Base-by-base conservation (phyloP, 345 rosid species). In the Gossypium arboreum region DNA sequence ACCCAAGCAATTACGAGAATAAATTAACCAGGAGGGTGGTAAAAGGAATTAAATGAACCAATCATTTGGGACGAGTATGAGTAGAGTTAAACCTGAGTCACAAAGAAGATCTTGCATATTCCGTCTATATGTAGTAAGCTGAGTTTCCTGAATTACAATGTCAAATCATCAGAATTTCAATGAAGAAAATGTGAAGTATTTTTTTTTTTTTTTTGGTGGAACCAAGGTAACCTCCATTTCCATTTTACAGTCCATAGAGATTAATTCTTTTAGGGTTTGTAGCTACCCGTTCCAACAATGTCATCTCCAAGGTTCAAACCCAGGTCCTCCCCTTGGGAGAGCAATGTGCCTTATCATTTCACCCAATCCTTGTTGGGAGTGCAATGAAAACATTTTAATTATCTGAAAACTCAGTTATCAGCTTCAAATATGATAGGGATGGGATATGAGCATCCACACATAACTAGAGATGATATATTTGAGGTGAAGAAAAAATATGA, bases 21-120 rank as follows among this genome's bases (percentile, higher is more conserved):
- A 60, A 72, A 80, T 54, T 17, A 73, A 66, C 52, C 3, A 50
- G 66, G 61, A 74, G 18, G 39, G 45, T 59, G 68, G 75, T 73
- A 27, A 62, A 17, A 51, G 12, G 15, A 69, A 76, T 64, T 78
- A 75, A 59, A 55, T 71, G 50, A 63, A 77, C 17, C 75, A 56
- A 27, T 54, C 34, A 61, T 61, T 77, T 68, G 43, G 73, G 62
- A 50, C 57, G 34, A 45, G 24, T 34, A 51, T 50, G 76, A 77
- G 24, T 54, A 77, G 76, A 64, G 74, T 75, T 63, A 78, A 77
- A 96, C 99, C 97, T 75, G 98, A 93, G 81, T 96, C 99, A 77
- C 99, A 96, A 67, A 96, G 98, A 67, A 90, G 90, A 87, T 96
- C 99, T 86, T 93, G 97, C 92, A 96, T 81, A 85, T 96, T 96